Percentiles rank a stretch among this genome's conserved stretches.
phyloP scores from a whole-genome alignment of 164 flowering plant genomes.

The Dillenia turbinata region DNA sequence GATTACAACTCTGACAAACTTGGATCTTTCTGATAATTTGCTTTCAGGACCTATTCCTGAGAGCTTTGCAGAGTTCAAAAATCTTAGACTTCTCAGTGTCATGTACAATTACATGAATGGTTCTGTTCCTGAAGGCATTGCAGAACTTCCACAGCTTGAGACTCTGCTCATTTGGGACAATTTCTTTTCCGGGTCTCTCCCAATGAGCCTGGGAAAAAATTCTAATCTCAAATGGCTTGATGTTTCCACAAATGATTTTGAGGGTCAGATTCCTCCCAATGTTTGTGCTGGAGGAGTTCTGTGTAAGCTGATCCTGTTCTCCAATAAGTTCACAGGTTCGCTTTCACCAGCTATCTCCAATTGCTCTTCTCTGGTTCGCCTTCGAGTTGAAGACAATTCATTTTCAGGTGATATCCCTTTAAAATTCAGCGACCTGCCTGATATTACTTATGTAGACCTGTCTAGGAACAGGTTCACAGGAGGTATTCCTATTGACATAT shows the following conservation, averaged over 20 bases:
- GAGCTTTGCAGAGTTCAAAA: conserved; percentile 62
- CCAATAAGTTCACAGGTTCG: conserved; percentile 62
- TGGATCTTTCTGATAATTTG: conserved; percentile 87
- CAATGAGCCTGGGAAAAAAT: conserved; percentile 57
- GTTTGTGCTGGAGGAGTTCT: conserved; percentile 67
- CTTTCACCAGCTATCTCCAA: conserved; percentile 64
- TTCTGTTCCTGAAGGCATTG: conserved; percentile 64
- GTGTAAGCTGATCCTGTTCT: conserved; percentile 64
- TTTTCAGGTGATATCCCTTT: conserved; percentile 73
- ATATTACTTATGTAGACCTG: conserved; percentile 66
- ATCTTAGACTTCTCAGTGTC: conserved; percentile 68
- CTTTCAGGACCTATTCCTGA: conserved; percentile 78
- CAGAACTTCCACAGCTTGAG: conserved; percentile 69
- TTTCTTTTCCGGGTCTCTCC: conserved; percentile 73
- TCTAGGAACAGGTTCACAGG: conserved; percentile 70
- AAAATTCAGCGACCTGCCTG: conserved; percentile 41
- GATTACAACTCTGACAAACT: conserved; percentile 37
- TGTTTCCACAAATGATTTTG: conserved; percentile 74
- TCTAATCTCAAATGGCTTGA: conserved; percentile 74
- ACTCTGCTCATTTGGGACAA: conserved; percentile 86
- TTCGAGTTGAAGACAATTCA: conserved; percentile 73
- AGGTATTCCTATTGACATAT: conserved; percentile 61
- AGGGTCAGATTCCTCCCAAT: conserved; percentile 61
- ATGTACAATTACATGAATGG: conserved; percentile 79
- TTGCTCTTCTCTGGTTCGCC: conserved; percentile 82